Conservation (phyloP, 257 asterid genomes). For the Plantago elongata region DNA sequence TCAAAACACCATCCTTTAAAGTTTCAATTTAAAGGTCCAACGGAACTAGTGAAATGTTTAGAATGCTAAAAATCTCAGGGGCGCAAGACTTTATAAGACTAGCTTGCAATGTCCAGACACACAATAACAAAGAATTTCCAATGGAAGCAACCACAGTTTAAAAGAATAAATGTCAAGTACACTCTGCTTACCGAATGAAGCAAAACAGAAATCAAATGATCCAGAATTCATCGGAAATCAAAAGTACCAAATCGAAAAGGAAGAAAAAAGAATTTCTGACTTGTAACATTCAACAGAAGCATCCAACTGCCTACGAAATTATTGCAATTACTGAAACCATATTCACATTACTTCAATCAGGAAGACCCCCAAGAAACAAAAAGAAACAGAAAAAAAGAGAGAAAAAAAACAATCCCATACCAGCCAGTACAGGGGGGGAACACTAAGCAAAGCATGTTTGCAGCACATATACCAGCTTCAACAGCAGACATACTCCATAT, state of each 20-base stretch:
- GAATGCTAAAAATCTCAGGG: too few species aligned
- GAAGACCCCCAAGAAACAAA: conserved; percentile 15
- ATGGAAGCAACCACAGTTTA: not conserved
- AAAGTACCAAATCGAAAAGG: not conserved
- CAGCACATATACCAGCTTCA: conserved; percentile 9
- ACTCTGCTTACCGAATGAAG: not conserved
- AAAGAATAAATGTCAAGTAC: not conserved
- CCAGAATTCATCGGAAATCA: conserved; percentile 1
- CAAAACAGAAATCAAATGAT: not conserved
- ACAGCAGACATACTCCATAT: conserved; percentile 18
- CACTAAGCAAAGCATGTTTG: conserved; percentile 16
- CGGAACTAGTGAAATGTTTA: too few species aligned
- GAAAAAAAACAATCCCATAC: conserved; percentile 12
- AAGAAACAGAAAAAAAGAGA: conserved; percentile 3
- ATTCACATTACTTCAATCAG: conserved; percentile 29
- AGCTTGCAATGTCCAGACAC: not conserved
- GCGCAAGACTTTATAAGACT: too few species aligned
- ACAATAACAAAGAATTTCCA: not conserved
- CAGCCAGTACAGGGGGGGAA: conserved; percentile 28
- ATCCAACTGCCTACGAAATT: conserved; percentile 28
- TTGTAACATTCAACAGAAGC: conserved; percentile 17
- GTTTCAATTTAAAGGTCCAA: too few species aligned
- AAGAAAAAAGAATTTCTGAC: not conserved
- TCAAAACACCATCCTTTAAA: too few species aligned
- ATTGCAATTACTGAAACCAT: conserved; percentile 24